Percentiles rank a stretch among this genome's conserved stretches.
These are phyloP conservation scores for Balamuthia mandrillaris DNA, from an alignment of 208 protist species.

Conservation along the genomic window DNA sequence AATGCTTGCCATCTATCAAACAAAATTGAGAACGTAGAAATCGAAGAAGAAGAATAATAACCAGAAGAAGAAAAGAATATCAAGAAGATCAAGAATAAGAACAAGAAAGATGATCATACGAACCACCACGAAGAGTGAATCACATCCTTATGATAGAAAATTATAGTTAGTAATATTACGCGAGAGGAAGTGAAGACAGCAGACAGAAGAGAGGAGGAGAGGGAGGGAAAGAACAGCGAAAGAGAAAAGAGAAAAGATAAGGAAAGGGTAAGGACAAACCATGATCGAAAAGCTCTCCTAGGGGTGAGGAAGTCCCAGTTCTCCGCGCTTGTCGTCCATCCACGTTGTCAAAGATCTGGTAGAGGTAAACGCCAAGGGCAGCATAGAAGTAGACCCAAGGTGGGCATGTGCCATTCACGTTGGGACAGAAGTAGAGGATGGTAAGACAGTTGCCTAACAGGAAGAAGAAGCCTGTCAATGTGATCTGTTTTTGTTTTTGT, in stretches of 20 bases:
- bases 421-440: conserved; percentile 66
- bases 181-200: too few relatives aligned
- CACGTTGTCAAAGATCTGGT: conserved; percentile 88
- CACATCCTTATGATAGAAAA: too few relatives aligned
- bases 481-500: conserved; percentile 61
- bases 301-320: conserved; percentile 81
- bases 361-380: conserved; percentile 38
- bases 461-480: conserved; percentile 73
- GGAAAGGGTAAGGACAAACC: too few relatives aligned
- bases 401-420: conserved; percentile 48
- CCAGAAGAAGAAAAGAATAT: neutral
- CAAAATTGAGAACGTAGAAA: neutral
- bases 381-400: conserved; percentile 82
- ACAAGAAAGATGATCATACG: neutral
- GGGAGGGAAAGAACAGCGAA: too few relatives aligned
- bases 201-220: neutral
- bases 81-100: neutral
- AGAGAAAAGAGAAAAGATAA: too few relatives aligned
- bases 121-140: conserved; percentile 27
- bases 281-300: conserved; percentile 94
- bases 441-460: conserved; percentile 71
- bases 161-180: neutral
- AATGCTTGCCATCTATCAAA: neutral
- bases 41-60: too few relatives aligned
- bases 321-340: conserved; percentile 92